These are phyloP conservation scores for Saccharomycopsis hybrid DNA, from an alignment of 1,139 yeast species.

Conservation along the genomic window DNA sequence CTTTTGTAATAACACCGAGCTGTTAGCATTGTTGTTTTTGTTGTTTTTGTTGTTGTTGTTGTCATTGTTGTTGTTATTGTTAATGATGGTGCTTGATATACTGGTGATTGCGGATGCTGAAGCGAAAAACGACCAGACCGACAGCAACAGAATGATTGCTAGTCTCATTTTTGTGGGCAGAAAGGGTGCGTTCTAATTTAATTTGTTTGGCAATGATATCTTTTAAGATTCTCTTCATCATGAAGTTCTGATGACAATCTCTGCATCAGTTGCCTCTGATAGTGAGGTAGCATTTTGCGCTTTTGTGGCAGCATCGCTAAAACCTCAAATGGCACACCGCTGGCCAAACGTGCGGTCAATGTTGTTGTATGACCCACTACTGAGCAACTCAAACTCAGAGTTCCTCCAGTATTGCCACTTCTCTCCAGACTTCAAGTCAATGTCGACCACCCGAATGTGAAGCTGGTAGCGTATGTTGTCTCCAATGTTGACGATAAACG, in stretches of 20 bases:
- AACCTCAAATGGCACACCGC: background rate
- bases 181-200: no score
- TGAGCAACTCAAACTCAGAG: background rate
- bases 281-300: background rate
- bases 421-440: constrained; percentile 14
- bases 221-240: background rate
- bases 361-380: background rate
- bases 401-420: constrained; percentile 19
- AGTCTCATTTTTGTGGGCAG: no score
- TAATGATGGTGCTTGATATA: background rate
- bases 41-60: no score
- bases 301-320: background rate
- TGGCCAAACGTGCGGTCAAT: background rate
- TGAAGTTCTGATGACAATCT: background rate
- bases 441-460: constrained; percentile 9
- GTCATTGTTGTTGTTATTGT: no score
- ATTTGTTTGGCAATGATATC: no score
- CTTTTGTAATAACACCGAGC: background rate
- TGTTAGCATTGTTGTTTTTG: no score
- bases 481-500: background rate
- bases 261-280: background rate
- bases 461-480: background rate
- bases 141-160: background rate
- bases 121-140: background rate
- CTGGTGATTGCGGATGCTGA: background rate